phyloP scores from a whole-genome alignment of 1,139 yeast species.

The Geotrichum reessii region DNA sequence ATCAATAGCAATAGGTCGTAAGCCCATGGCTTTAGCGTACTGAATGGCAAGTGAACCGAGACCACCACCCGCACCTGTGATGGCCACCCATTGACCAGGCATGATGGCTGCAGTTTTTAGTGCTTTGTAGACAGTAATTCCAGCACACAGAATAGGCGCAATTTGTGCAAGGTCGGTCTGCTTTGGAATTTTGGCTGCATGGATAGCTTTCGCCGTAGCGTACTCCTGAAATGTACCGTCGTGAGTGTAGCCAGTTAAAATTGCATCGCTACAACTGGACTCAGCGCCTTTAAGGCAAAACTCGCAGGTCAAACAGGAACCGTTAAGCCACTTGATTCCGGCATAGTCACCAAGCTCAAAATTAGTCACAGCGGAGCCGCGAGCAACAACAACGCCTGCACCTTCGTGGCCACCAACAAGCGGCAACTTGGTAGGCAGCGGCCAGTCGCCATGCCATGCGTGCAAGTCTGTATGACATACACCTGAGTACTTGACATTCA shows the following conservation, averaged over 20 bases:
- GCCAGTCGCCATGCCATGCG: slow-evolving; percentile 73
- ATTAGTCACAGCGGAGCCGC: slow-evolving; percentile 59
- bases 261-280: slow-evolving; percentile 58
- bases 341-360: slow-evolving; percentile 72
- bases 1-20: slow-evolving; percentile 58
- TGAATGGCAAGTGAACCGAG: slow-evolving; percentile 64
- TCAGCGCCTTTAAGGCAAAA: slow-evolving; percentile 62
- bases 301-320: slow-evolving; percentile 70
- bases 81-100: slow-evolving; percentile 65
- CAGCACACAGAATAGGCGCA: slow-evolving; percentile 38
- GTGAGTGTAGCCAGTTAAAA: slow-evolving; percentile 62
- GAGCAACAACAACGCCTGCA: slow-evolving; percentile 74
- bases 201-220: slow-evolving; percentile 70
- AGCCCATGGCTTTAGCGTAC: slow-evolving; percentile 66
- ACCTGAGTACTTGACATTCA: slow-evolving; percentile 60
- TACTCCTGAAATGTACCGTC: slow-evolving; percentile 71
- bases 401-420: slow-evolving; percentile 84
- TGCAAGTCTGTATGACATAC: slow-evolving; percentile 66
- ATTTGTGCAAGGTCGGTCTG: slow-evolving; percentile 60
- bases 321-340: slow-evolving; percentile 66
- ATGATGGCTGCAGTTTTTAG: slow-evolving; percentile 52
- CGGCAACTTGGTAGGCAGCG: slow-evolving; percentile 56
- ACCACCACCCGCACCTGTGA: slow-evolving; percentile 71
- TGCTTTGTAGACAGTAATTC: slow-evolving; percentile 68
- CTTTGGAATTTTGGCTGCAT: slow-evolving; percentile 62